Evolutionary conservation across 106 monocot species (phyloP).

Genomic region (Apostasia ramifera): DNA sequence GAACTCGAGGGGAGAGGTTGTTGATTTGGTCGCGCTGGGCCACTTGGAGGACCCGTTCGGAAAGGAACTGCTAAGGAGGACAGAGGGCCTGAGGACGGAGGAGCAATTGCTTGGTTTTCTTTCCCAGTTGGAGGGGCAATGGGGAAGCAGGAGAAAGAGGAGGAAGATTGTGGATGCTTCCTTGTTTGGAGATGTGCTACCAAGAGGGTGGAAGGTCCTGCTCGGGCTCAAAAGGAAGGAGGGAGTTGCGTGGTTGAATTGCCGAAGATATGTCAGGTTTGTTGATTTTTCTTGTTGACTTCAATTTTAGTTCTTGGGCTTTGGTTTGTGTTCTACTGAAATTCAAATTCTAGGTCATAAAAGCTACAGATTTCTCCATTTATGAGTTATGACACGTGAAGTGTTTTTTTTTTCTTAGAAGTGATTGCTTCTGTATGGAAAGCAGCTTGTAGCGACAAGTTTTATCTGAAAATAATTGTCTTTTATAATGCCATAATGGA

Average conservation of each 20-base stretch:
- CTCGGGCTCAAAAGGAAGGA: slow-evolving; percentile 27
- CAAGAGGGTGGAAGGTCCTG: slow-evolving; percentile 18
- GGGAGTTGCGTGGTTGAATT: slow-evolving; percentile 19
- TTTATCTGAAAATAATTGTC: too few species aligned
- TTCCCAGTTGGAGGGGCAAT: slow-evolving; percentile 17
- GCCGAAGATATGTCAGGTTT: slow-evolving; percentile 27
- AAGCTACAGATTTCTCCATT: too few species aligned
- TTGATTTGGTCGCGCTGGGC: slow-evolving; percentile 9
- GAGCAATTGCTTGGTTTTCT: slow-evolving; percentile 20
- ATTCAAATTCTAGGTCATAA: too few species aligned
- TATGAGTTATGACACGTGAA: too few species aligned
- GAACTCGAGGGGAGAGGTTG: slow-evolving; percentile 17
- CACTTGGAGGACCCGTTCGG: slow-evolving; percentile 15
- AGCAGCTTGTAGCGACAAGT: too few species aligned
- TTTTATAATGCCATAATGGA: too few species aligned
- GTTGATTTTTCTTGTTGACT: neutral
- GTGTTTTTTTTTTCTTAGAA: too few species aligned
- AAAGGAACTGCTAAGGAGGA: slow-evolving; percentile 15
- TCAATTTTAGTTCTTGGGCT: too few species aligned
- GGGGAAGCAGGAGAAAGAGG: slow-evolving; percentile 27
- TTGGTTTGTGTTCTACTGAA: too few species aligned
- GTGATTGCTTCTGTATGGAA: too few species aligned
- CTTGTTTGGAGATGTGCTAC: slow-evolving; percentile 13
- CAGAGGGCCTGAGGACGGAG: slow-evolving; percentile 21
- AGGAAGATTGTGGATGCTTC: slow-evolving; percentile 25